Base-by-base conservation (phyloP, 257 asterid genomes). In the Fraxinus anomala region DNA sequence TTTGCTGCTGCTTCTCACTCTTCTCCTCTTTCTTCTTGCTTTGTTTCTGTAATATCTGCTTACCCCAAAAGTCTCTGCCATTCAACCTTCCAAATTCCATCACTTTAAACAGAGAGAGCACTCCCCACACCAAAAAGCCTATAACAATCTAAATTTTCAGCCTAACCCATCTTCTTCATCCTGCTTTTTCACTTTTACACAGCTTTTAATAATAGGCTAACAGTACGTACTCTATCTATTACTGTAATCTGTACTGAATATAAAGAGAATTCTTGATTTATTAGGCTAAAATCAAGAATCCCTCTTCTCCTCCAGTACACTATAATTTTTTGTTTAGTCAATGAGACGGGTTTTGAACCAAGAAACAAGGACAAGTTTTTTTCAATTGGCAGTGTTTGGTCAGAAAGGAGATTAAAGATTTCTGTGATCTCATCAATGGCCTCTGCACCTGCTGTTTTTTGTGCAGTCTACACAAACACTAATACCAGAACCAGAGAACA, bases 371-470 rank as follows among this genome's bases (percentile, higher is more conserved):
- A 44, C 3, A 24, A 54, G 56, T 6, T 14, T 0, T 54, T 63
- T 76, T 76, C 59, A 30, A 39, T 76, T 85, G 84, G 91, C 95
- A 90, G 97, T 86, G 92, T 90, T 90, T 85, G 92, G 97, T 91
- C 93, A 89, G 97, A 90, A 83, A 79, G 68, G 84, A 88, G 90
- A 89, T 85, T 89, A 89, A 89, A 89, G 91, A 83, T 83, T 83
- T 85, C 85, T 85, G 88, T 84, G 88, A 83, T 75, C 78, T 87
- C 85, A 82, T 83, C 87, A 84, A 81, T 79, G 78, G 66, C 80
- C 83, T 80, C 36, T 63, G 69, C 69, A 10, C 74, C 86, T 56
- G 8, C 86, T 80, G 78, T 77, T 80, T 83, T 77, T 84, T 82
- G 82, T 87, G 88, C 89, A 82, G 79, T 84, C 88, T 79, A 81